Percentiles rank a stretch among this genome's conserved stretches.
Conservation (phyloP, 495 filamentous ascomycete genomes). For the Xylaria scruposa region DNA sequence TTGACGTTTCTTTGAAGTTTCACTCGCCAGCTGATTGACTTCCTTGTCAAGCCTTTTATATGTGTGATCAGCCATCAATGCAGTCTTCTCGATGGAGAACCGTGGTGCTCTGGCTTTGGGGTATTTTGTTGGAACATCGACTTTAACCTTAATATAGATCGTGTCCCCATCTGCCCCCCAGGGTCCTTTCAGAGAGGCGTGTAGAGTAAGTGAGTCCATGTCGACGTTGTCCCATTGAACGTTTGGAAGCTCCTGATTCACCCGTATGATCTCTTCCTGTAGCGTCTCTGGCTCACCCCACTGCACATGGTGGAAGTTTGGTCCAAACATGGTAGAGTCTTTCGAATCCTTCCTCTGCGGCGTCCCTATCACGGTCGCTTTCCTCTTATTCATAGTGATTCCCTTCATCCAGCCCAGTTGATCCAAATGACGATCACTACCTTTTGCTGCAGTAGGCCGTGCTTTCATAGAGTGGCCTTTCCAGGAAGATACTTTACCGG, state of each 20-base stretch:
- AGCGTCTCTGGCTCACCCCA: slow-evolving; percentile 83
- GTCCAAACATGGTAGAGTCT: slow-evolving; percentile 53
- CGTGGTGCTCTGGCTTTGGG: slow-evolving; percentile 69
- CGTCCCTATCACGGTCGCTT: slow-evolving; percentile 41
- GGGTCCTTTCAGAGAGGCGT: slow-evolving; percentile 82
- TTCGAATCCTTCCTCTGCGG: slow-evolving; percentile 46
- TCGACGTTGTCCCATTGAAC: slow-evolving; percentile 88
- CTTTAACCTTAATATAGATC: slow-evolving; percentile 78
- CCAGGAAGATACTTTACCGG: slow-evolving; percentile 46
- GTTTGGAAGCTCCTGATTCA: slow-evolving; percentile 81
- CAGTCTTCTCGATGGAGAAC: slow-evolving; percentile 78
- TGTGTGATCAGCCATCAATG: slow-evolving; percentile 74
- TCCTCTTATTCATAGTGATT: slow-evolving; percentile 77
- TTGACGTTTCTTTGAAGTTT: slow-evolving; percentile 70
- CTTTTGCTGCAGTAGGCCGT: slow-evolving; percentile 60
- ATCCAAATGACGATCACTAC: slow-evolving; percentile 62
- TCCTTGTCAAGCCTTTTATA: slow-evolving; percentile 69
- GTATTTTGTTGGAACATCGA: slow-evolving; percentile 81
- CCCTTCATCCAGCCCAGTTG: slow-evolving; percentile 94
- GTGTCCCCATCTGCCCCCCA: slow-evolving; percentile 77
- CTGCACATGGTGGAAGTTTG: slow-evolving; percentile 51
- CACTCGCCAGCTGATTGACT: slow-evolving; percentile 71
- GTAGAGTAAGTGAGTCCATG: slow-evolving; percentile 72
- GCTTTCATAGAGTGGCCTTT: slow-evolving; percentile 68
- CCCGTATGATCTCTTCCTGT: slow-evolving; percentile 85